phyloP scores from a whole-genome alignment of 495 filamentous ascomycete genomes.

The Cercophora scortea region DNA sequence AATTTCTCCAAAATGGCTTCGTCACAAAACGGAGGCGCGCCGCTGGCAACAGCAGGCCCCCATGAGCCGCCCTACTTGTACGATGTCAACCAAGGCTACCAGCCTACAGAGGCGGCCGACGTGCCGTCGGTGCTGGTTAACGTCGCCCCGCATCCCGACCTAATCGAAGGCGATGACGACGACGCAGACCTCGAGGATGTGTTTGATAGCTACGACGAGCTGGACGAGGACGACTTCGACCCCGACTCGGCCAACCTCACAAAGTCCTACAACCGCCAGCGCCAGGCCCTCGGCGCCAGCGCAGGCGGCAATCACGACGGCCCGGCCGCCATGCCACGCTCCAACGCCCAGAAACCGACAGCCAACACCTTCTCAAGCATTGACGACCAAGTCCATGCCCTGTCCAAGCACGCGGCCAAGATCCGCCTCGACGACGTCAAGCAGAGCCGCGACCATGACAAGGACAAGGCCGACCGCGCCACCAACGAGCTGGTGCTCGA shows the following conservation, averaged over 20 bases:
- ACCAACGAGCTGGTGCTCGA: conserved; percentile 92
- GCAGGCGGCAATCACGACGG: conserved; percentile 8
- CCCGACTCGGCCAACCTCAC: conserved; percentile 65
- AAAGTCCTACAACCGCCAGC: conserved; percentile 87
- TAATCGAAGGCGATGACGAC: conserved; percentile 8
- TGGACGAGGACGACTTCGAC: conserved; percentile 52
- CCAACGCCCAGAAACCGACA: conserved; percentile 75
- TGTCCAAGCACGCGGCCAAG: conserved; percentile 83
- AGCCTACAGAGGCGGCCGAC: conserved; percentile 17
- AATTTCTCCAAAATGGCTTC: conserved; percentile 1
- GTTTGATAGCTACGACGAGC: conserved; percentile 22
- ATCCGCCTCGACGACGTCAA: conserved; percentile 70
- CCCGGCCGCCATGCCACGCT: conserved; percentile 57
- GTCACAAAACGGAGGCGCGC: conserved; percentile 3
- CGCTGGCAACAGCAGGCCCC: conserved; percentile 16
- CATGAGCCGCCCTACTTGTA: conserved; percentile 21
- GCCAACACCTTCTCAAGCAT: conserved; percentile 70
- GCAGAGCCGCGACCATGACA: conserved; percentile 41
- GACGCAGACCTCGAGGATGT: conserved; percentile 39
- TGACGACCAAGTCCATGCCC: conserved; percentile 77
- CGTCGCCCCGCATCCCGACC: too few species aligned
- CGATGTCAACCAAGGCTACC: conserved; percentile 21
- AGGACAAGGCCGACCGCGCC: conserved; percentile 86
- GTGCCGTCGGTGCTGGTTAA: too few species aligned
- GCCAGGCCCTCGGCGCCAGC: conserved; percentile 40